phyloP scores from a whole-genome alignment of 805 yeast species.

The Candida multigemmis region DNA sequence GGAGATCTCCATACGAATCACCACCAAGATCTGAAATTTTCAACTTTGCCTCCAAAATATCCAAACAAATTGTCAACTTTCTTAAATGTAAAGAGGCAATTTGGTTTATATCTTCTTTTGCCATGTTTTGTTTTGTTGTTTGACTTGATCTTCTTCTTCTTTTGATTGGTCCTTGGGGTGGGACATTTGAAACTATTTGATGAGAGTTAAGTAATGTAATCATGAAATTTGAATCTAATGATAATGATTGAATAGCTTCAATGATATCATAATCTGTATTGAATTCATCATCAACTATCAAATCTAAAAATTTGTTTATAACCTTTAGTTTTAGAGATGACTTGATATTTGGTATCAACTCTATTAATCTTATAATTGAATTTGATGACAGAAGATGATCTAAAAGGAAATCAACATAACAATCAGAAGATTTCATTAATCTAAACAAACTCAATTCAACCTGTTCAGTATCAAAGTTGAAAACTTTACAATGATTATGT shows the following conservation, averaged over 20 bases:
- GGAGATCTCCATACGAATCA: constrained; percentile 33
- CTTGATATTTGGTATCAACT: constrained; percentile 47
- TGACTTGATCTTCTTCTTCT: constrained; percentile 79
- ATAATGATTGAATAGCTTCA: constrained; percentile 44
- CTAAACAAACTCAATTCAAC: constrained; percentile 54
- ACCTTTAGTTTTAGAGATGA: constrained; percentile 44
- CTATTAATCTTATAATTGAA: constrained; percentile 42
- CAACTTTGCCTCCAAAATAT: constrained; percentile 51
- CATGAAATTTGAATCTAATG: constrained; percentile 48
- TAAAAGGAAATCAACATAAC: constrained; percentile 34
- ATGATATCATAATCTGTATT: constrained; percentile 23
- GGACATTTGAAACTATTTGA: constrained; percentile 41
- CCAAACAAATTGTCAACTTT: constrained; percentile 71
- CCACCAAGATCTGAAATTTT: constrained; percentile 2
- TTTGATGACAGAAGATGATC: too few species aligned
- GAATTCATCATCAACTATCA: constrained; percentile 40
- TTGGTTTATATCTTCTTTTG: constrained; percentile 57
- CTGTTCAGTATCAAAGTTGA: constrained; percentile 39
- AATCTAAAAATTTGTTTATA: constrained; percentile 36
- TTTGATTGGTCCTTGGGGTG: constrained; percentile 50
- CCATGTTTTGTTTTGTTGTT: constrained; percentile 65
- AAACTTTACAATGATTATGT: too few species aligned
- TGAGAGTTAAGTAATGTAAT: constrained; percentile 50
- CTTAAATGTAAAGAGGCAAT: constrained; percentile 74
- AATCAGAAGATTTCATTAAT: constrained; percentile 22